phyloP scores from a whole-genome alignment of 495 filamentous ascomycete genomes.

The Tetracladium setigerum region DNA sequence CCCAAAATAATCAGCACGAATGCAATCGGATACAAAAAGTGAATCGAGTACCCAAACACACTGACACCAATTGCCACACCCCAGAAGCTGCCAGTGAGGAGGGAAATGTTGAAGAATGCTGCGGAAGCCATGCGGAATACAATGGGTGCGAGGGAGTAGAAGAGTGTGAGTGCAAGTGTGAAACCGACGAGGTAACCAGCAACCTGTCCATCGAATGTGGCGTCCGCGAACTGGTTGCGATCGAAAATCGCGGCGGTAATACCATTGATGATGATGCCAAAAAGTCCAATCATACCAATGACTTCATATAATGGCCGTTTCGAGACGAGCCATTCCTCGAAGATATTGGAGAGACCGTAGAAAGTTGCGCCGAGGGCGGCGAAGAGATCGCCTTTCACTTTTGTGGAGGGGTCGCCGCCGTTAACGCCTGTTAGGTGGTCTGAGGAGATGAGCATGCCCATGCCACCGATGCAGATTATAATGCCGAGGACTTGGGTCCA shows the following conservation, averaged over 20 bases:
- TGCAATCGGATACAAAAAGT: conserved; percentile 91
- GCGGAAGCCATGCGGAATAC: conserved; percentile 82
- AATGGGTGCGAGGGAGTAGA: conserved; percentile 82
- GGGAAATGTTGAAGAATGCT: conserved; percentile 92
- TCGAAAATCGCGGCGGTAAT: conserved; percentile 88
- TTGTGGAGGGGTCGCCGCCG: conserved; percentile 53
- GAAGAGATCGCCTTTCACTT: conserved; percentile 89
- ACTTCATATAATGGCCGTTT: conserved; percentile 89
- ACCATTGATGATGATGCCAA: conserved; percentile 86
- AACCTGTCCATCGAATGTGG: conserved; percentile 60
- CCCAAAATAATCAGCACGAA: conserved; percentile 87
- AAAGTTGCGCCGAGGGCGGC: conserved; percentile 80
- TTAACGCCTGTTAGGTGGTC: conserved; percentile 75
- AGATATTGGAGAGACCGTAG: conserved; percentile 86
- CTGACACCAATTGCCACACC: conserved; percentile 82
- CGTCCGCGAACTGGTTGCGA: conserved; percentile 56
- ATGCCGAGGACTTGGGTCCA: conserved; percentile 77
- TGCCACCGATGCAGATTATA: conserved; percentile 82
- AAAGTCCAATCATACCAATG: conserved; percentile 81
- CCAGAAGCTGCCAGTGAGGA: conserved; percentile 97
- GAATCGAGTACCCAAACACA: conserved; percentile 73
- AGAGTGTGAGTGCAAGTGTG: conserved; percentile 71
- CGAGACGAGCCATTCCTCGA: conserved; percentile 87
- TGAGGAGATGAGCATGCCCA: conserved; percentile 79
- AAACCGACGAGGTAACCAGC: conserved; percentile 81